phyloP scores from a whole-genome alignment of 73 alveolate species.

The Halteria grandinella region DNA sequence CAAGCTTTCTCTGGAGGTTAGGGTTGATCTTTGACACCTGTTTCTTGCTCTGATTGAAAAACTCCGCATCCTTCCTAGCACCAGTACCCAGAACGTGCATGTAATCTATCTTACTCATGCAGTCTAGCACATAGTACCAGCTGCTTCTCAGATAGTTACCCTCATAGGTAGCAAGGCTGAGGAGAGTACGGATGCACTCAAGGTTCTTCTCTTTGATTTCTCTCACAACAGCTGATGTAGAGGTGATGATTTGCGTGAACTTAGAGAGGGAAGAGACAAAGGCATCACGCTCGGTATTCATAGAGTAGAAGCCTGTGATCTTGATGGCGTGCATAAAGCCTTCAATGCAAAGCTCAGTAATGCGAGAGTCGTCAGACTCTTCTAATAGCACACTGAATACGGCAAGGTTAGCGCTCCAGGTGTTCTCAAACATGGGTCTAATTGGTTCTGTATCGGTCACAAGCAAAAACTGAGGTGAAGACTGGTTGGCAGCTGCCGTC shows the following conservation, averaged over 20 bases:
- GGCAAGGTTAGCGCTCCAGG: constrained; percentile 91
- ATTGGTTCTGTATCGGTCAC: constrained; percentile 74
- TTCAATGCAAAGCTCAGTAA: constrained; percentile 73
- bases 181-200: constrained; percentile 69
- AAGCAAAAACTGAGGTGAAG: constrained; percentile 50
- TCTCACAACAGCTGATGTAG: constrained; percentile 30
- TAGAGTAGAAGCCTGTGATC: constrained; percentile 71
- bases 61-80: constrained; percentile 64
- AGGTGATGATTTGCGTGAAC: constrained; percentile 54
- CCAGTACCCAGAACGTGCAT: constrained; percentile 74
- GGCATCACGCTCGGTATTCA: constrained; percentile 79
- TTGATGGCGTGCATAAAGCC: constrained; percentile 74
- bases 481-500: constrained; percentile 32
- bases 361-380: constrained; percentile 69
- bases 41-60: constrained; percentile 19
- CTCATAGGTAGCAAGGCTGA: constrained; percentile 72
- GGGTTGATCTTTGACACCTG: background rate
- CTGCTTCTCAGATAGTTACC: constrained; percentile 71
- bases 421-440: constrained; percentile 73
- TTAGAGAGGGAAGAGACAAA: constrained; percentile 78
- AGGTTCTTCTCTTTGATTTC: constrained; percentile 73
- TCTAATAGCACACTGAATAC: constrained; percentile 80
- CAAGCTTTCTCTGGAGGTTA: background rate
- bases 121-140: constrained; percentile 75
- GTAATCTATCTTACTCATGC: constrained; percentile 74